Conservation (phyloP, 345 rosid species). For the Turnera subulata region DNA sequence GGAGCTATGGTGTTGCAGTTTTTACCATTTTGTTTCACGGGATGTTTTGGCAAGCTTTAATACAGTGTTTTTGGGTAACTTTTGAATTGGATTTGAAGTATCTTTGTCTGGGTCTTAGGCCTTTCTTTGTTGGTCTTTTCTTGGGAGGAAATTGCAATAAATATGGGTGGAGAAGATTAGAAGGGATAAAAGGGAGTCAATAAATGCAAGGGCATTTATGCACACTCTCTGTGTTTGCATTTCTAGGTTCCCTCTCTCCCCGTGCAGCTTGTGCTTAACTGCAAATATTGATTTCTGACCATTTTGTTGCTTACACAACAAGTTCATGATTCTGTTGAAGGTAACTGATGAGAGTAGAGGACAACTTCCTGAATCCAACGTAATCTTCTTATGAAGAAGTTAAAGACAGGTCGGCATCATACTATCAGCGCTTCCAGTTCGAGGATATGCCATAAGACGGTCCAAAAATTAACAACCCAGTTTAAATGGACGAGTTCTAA, state of each 20-base stretch:
- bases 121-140: background rate
- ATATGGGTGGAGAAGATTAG: background rate
- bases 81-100: conserved; percentile 5
- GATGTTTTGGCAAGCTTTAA: conserved; percentile 50
- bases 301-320: too few relatives aligned
- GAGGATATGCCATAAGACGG: too few relatives aligned
- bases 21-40: conserved; percentile 43
- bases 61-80: background rate
- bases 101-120: conserved; percentile 10
- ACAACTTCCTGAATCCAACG: too few relatives aligned
- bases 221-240: conserved; percentile 6
- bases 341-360: too few relatives aligned
- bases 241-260: background rate
- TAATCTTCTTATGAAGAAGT: too few relatives aligned
- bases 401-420: too few relatives aligned
- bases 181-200: background rate
- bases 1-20: conserved; percentile 15
- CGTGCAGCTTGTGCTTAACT: too few relatives aligned
- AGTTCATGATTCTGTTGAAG: too few relatives aligned
- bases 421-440: too few relatives aligned
- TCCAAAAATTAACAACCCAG: too few relatives aligned
- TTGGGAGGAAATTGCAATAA: background rate
- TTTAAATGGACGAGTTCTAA: too few relatives aligned
- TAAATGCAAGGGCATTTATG: conserved; percentile 17
- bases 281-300: too few relatives aligned